phyloP scores from a whole-genome alignment of 345 rosid species.

The Carallia brachiata region DNA sequence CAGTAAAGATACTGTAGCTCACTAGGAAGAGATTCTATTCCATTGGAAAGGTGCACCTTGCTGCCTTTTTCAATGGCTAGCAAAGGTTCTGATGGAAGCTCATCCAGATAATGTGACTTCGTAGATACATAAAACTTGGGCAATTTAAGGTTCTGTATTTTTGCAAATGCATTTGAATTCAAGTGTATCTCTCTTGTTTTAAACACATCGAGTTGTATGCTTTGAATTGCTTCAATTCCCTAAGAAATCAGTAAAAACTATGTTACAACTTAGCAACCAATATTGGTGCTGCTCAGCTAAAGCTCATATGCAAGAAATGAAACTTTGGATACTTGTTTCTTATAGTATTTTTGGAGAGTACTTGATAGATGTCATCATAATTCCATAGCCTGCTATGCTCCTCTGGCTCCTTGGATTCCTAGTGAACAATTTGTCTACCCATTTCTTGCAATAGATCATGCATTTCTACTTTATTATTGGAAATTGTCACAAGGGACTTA shows the following conservation, averaged over 20 bases:
- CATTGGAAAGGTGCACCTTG: conserved; percentile 3
- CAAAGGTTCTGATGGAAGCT: too few relatives aligned
- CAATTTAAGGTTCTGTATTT: conserved; percentile 7
- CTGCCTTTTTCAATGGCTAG: not conserved
- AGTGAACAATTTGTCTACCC: conserved; percentile 5
- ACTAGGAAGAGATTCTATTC: not conserved
- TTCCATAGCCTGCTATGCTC: conserved; percentile 5
- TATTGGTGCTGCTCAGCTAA: not conserved
- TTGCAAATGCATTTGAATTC: not conserved
- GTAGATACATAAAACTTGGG: not conserved
- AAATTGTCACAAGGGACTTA: conserved; percentile 2
- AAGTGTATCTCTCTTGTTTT: not conserved
- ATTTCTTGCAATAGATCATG: conserved; percentile 10
- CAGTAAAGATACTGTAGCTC: conserved; percentile 18
- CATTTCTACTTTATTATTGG: not conserved
- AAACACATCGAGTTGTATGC: not conserved
- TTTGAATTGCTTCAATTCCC: conserved; percentile 3
- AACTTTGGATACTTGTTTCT: not conserved
- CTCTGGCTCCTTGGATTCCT: conserved; percentile 1
- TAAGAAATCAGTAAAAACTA: not conserved
- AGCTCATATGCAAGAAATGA: not conserved
- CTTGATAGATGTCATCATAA: not conserved
- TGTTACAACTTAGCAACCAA: not conserved
- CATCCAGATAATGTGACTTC: not conserved
- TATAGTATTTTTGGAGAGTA: conserved; percentile 1